These are phyloP conservation scores for Pisolithus tinctorius DNA, from an alignment of 768 basidiomycete genomes.

Conservation along the genomic window DNA sequence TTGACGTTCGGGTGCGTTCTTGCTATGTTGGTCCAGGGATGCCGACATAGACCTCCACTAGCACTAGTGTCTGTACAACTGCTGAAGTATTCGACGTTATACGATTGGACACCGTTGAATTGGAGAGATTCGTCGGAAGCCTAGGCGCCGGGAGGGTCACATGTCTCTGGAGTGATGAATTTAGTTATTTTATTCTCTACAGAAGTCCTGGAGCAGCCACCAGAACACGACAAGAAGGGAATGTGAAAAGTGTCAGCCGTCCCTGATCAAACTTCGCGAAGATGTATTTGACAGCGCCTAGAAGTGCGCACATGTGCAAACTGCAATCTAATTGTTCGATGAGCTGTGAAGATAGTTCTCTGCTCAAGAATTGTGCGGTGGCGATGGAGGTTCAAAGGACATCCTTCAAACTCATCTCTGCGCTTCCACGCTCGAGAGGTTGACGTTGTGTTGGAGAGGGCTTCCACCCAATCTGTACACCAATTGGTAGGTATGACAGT, in stretches of 20 bases:
- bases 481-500: background rate
- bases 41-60: background rate
- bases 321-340: background rate
- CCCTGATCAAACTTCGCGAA: background rate
- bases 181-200: background rate
- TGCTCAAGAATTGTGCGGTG: background rate
- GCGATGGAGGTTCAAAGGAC: slow-evolving; percentile 32
- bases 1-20: background rate
- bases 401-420: slow-evolving; percentile 54
- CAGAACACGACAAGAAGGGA: background rate
- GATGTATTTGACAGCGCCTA: background rate
- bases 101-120: background rate
- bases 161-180: background rate
- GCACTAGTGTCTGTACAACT: background rate
- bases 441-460: slow-evolving; percentile 61
- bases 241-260: background rate
- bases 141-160: background rate
- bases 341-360: background rate
- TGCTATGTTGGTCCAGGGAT: background rate
- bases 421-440: slow-evolving; percentile 58
- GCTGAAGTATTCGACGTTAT: background rate
- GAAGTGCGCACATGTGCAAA: background rate
- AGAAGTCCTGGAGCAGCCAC: background rate
- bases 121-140: background rate
- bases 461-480: slow-evolving; percentile 77